phyloP scores from a whole-genome alignment of 352 stramenopile species.

The Pythium folliculosum region DNA sequence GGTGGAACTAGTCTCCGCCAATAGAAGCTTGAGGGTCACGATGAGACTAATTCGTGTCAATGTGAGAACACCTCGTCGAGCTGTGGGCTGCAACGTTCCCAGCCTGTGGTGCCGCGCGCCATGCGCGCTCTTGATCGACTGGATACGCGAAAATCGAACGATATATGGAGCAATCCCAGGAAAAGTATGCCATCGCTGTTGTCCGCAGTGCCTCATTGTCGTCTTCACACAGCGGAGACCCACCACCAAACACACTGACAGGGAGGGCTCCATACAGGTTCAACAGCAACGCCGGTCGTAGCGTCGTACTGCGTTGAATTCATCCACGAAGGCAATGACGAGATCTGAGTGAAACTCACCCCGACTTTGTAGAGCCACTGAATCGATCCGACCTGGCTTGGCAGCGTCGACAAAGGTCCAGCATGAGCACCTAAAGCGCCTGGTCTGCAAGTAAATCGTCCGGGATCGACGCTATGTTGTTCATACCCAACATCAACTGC shows the following conservation, averaged over 20 bases:
- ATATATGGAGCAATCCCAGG: not conserved
- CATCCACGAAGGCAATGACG: not conserved
- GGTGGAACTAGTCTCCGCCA: not conserved
- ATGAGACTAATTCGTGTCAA: too few species aligned
- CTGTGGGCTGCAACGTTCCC: not conserved
- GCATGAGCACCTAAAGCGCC: not conserved
- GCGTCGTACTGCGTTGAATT: not conserved
- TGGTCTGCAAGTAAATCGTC: slow-evolving; percentile 11
- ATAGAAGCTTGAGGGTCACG: not conserved
- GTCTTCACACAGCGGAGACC: slow-evolving; percentile 5
- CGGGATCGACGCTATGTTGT: slow-evolving; percentile 9
- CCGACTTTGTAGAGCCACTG: not conserved
- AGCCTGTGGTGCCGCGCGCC: not conserved
- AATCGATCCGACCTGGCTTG: slow-evolving; percentile 1
- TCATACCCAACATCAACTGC: slow-evolving; percentile 3
- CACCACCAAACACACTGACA: not conserved
- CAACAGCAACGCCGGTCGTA: not conserved
- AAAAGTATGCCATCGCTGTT: not conserved
- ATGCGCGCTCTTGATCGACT: slow-evolving; percentile 10
- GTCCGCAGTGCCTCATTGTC: not conserved
- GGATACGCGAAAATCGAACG: not conserved
- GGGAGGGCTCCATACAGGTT: not conserved
- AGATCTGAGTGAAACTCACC: not conserved
- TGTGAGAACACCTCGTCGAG: not conserved
- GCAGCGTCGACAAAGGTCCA: slow-evolving; percentile 8